Percentiles rank a stretch among this genome's conserved stretches.
Conservation (phyloP, 352 stramenopile species). For the Hyaloperonospora arabidopsidis region DNA sequence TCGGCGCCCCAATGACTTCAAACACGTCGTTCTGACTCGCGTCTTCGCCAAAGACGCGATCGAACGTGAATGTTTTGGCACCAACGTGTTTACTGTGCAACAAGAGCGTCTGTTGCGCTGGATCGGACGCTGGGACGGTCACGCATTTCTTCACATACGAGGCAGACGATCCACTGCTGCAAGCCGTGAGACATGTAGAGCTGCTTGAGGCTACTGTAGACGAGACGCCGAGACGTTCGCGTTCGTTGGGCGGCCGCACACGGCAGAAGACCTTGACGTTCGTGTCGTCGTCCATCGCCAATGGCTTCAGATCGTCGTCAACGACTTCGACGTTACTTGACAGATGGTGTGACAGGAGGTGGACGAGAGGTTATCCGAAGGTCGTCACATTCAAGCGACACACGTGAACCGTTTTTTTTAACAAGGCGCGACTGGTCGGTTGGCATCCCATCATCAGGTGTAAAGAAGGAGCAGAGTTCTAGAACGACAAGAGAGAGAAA, state of each 20-base stretch:
- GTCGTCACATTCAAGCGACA: no score
- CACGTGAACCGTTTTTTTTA: background rate
- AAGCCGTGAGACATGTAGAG: slow-evolving; percentile 17
- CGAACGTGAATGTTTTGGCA: slow-evolving; percentile 84
- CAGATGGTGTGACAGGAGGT: background rate
- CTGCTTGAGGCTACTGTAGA: slow-evolving; percentile 2
- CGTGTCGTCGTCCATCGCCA: slow-evolving; percentile 25
- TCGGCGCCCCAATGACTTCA: slow-evolving; percentile 71
- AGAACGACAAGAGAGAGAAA: background rate
- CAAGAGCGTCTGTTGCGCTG: slow-evolving; percentile 48
- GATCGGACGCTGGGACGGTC: slow-evolving; percentile 34
- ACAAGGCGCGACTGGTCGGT: no score
- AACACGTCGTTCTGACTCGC: slow-evolving; percentile 90
- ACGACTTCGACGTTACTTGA: background rate
- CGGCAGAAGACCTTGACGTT: slow-evolving; percentile 86
- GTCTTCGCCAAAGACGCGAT: slow-evolving; percentile 85
- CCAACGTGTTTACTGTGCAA: slow-evolving; percentile 44
- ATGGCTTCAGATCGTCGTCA: background rate
- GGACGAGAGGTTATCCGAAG: no score
- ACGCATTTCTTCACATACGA: slow-evolving; percentile 58
- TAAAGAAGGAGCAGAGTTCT: slow-evolving; percentile 10
- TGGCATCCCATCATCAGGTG: slow-evolving; percentile 19
- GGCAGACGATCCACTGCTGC: slow-evolving; percentile 9
- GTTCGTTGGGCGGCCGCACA: slow-evolving; percentile 74
- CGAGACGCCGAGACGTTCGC: slow-evolving; percentile 37